A percentile compares a stretch with the other conserved stretches of the same genome.
These are phyloP conservation scores for Diaporthe ilicicola DNA, from an alignment of 2,329 filamentous ascomycete species.

Conservation along the genomic window DNA sequence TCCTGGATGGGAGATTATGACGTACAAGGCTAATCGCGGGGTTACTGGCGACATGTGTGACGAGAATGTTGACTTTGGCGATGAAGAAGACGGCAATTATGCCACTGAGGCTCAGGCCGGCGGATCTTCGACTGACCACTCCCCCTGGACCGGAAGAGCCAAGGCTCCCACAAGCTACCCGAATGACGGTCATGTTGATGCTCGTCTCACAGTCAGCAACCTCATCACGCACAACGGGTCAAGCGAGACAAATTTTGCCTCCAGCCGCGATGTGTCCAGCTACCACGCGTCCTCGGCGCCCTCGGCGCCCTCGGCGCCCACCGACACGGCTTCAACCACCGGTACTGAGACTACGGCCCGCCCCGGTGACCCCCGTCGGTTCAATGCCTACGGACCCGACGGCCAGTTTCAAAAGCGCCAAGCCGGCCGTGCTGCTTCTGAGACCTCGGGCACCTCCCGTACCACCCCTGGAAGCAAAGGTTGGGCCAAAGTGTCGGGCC, in stretches of 20 bases:
- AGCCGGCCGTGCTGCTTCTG: slow-evolving; percentile 14
- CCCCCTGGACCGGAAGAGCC: neutral
- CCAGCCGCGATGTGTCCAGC: neutral
- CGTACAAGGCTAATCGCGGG: neutral
- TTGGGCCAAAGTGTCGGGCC: slow-evolving; percentile 36
- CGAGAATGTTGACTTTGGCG: no score
- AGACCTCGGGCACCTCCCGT: neutral
- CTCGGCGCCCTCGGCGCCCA: slow-evolving; percentile 20
- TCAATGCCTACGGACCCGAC: slow-evolving; percentile 37
- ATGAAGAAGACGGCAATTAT: neutral
- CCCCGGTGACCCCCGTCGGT: slow-evolving; percentile 8
- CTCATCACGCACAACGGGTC: neutral
- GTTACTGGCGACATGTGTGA: neutral
- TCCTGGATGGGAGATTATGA: neutral
- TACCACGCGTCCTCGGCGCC: slow-evolving; percentile 29
- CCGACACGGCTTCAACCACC: slow-evolving; percentile 1
- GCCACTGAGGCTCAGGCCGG: neutral
- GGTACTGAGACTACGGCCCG: neutral
- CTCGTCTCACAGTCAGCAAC: neutral
- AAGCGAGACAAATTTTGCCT: neutral
- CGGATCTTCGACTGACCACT: neutral
- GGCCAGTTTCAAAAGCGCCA: slow-evolving; percentile 34
- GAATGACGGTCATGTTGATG: neutral
- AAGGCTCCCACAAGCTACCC: neutral
- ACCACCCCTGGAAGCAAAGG: slow-evolving; percentile 22